Conservation (phyloP, 2,329 filamentous ascomycete genomes). For the Hymenoscyphus linearis region DNA sequence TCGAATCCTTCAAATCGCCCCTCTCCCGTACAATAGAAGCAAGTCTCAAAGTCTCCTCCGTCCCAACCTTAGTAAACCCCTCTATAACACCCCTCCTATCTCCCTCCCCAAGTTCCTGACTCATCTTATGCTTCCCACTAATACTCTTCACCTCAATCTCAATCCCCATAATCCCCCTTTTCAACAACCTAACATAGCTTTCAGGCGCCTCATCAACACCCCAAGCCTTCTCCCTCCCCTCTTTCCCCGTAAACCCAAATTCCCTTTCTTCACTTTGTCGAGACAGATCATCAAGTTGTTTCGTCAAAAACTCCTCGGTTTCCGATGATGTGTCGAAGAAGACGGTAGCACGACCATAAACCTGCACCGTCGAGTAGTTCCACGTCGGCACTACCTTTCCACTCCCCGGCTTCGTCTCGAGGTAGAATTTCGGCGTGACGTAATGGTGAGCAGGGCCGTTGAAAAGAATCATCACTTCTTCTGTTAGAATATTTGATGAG, state of each 20-base stretch:
- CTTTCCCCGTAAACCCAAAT: conserved; percentile 49
- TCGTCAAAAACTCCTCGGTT: conserved; percentile 43
- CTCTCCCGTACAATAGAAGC: not conserved
- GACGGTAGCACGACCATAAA: conserved; percentile 52
- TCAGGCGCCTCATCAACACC: conserved; percentile 51
- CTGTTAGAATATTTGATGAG: conserved; percentile 28
- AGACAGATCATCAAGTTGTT: conserved; percentile 49
- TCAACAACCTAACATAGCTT: conserved; percentile 50
- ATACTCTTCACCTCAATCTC: conserved; percentile 51
- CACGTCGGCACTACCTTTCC: conserved; percentile 67
- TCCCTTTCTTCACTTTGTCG: conserved; percentile 45
- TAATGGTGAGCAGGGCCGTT: conserved; percentile 55
- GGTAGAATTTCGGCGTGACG: conserved; percentile 64
- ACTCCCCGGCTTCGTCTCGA: conserved; percentile 55
- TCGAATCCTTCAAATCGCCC: not conserved
- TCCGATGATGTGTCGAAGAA: conserved; percentile 45
- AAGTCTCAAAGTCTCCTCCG: conserved; percentile 25
- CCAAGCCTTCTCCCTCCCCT: conserved; percentile 42
- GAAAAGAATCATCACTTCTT: conserved; percentile 61
- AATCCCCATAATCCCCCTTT: conserved; percentile 55
- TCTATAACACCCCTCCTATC: conserved; percentile 52
- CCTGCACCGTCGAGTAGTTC: conserved; percentile 64
- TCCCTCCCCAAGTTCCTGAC: conserved; percentile 49
- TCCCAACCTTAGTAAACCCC: conserved; percentile 45
- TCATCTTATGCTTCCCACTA: conserved; percentile 63